Conservation (phyloP, 1,139 yeast species). For the Pichia kudriavzevii region DNA sequence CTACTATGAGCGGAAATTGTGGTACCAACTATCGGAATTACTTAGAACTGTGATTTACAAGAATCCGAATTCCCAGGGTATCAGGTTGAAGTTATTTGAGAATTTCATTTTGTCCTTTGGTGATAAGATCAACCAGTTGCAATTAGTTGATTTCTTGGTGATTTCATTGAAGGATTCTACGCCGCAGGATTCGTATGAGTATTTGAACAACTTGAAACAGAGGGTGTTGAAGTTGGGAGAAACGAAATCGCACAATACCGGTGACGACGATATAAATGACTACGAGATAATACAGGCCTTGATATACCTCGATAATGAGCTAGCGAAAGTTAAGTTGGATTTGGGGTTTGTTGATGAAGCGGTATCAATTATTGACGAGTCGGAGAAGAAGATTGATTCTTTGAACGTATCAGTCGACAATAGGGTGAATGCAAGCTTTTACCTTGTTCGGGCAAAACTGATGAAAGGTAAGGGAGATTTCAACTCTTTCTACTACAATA, state of each 20-base stretch:
- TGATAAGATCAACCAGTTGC: conserved; percentile 69
- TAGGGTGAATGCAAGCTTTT: conserved; percentile 74
- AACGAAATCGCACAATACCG: conserved; percentile 33
- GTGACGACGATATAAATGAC: conserved; percentile 27
- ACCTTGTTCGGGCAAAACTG: conserved; percentile 71
- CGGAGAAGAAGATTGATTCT: conserved; percentile 51
- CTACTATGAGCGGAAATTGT: conserved; percentile 72
- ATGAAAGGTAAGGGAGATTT: conserved; percentile 71
- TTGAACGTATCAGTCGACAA: conserved; percentile 53
- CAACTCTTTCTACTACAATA: conserved; percentile 67
- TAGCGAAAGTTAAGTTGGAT: conserved; percentile 61
- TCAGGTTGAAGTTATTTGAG: conserved; percentile 62
- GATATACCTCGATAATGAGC: conserved; percentile 66
- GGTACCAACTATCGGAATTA: conserved; percentile 60
- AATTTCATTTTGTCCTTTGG: conserved; percentile 63
- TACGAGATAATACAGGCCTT: conserved; percentile 38
- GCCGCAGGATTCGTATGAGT: conserved; percentile 39
- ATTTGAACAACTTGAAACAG: conserved; percentile 44
- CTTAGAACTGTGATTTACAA: conserved; percentile 52
- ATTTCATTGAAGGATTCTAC: conserved; percentile 39
- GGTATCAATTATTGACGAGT: conserved; percentile 59
- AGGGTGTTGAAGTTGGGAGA: conserved; percentile 37
- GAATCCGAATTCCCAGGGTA: conserved; percentile 41
- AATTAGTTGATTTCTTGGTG: conserved; percentile 69
- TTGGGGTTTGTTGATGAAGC: conserved; percentile 55